Evolutionary conservation across 345 rosid species (phyloP).

Genomic region (Citrus australasica): DNA sequence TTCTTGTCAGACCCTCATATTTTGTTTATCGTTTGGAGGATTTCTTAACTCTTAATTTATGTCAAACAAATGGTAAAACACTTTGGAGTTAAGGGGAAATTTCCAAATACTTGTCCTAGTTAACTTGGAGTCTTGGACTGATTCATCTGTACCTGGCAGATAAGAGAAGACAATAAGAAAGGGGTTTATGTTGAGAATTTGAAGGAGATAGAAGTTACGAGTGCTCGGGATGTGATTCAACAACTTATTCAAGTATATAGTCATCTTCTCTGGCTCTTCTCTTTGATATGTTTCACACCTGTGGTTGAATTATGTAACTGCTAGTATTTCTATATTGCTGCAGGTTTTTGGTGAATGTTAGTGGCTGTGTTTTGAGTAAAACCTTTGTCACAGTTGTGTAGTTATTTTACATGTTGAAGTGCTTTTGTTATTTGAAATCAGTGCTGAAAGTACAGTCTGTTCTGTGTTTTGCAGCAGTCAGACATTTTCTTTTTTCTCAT

Average conservation of each 20-base stretch:
- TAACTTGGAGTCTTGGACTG: background rate
- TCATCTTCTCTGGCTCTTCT: background rate
- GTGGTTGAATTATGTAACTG: background rate
- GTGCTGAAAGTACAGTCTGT: background rate
- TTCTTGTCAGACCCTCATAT: background rate
- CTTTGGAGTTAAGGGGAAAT: background rate
- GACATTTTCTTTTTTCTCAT: background rate
- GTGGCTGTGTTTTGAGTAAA: background rate
- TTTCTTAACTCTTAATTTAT: background rate
- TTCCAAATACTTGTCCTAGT: background rate
- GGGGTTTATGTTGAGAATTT: constrained; percentile 93
- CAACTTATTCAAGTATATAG: constrained; percentile 71
- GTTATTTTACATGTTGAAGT: background rate
- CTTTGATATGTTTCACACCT: background rate
- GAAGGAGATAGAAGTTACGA: constrained; percentile 85
- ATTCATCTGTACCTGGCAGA: constrained; percentile 32
- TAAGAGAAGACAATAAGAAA: constrained; percentile 91
- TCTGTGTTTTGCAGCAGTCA: background rate
- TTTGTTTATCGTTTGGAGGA: background rate
- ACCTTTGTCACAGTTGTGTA: background rate
- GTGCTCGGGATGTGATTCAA: constrained; percentile 88
- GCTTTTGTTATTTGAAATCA: background rate
- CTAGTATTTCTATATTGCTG: background rate
- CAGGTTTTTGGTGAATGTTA: background rate
- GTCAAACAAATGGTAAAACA: background rate